Evolutionary conservation across 176 grass and related monocot genomes (phyloP).

Genomic region (Phragmites australis): DNA sequence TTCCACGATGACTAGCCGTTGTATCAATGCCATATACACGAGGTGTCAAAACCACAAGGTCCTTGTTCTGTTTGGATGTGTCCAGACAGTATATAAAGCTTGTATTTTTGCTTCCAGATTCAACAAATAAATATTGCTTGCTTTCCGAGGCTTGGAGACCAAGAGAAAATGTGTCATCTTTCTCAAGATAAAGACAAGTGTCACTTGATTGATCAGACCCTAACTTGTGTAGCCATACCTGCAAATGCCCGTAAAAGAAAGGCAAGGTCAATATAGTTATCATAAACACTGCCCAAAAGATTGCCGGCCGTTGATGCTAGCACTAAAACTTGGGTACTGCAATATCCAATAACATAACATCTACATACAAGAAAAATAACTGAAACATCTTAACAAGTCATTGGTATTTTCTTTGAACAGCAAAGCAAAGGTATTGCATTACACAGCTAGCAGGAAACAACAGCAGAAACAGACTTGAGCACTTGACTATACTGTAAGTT

Average conservation of each 20-base stretch:
- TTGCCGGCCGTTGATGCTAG: not conserved
- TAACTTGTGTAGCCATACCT: slow-evolving; percentile 83
- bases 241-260: slow-evolving; percentile 41
- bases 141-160: slow-evolving; percentile 73
- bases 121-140: slow-evolving; percentile 88
- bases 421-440: not conserved
- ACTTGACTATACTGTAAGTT: not conserved
- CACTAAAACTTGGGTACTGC: not conserved
- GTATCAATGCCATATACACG: slow-evolving; percentile 79
- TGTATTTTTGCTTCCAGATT: slow-evolving; percentile 88
- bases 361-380: not conserved
- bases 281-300: not conserved
- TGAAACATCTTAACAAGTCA: not conserved
- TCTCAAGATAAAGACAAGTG: slow-evolving; percentile 80
- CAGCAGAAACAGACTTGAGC: not conserved
- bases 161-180: slow-evolving; percentile 80
- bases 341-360: not conserved
- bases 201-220: slow-evolving; percentile 76
- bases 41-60: slow-evolving; percentile 68
- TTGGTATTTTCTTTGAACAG: not conserved
- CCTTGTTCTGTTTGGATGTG: slow-evolving; percentile 57
- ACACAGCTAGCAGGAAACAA: not conserved
- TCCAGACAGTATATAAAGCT: slow-evolving; percentile 75
- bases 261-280: not conserved
- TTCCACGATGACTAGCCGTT: slow-evolving; percentile 73